Percentiles rank a stretch among this genome's conserved stretches.
Conservation (phyloP, 1,284 basidiomycete genomes). For the Melampsora americana region DNA sequence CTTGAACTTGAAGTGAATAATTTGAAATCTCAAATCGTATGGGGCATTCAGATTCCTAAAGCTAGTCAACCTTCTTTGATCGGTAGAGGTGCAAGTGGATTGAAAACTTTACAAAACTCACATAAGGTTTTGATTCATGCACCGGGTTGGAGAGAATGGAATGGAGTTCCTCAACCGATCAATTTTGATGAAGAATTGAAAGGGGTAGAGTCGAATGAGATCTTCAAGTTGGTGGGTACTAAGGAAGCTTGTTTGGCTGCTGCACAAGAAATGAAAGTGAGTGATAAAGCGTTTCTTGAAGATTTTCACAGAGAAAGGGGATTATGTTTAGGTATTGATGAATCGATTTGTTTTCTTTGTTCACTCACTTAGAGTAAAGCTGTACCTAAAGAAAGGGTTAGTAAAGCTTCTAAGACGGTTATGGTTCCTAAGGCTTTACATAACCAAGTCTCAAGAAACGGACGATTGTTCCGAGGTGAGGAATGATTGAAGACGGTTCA, state of each 20-base stretch:
- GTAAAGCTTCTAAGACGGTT: neutral
- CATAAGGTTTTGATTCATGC: conserved; percentile 82
- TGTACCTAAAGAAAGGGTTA: conserved; percentile 5
- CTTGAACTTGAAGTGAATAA: conserved; percentile 70
- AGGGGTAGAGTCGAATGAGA: conserved; percentile 66
- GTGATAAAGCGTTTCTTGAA: neutral
- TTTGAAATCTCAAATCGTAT: conserved; percentile 75
- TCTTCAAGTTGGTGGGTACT: conserved; percentile 83
- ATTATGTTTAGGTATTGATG: neutral
- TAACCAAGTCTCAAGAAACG: conserved; percentile 15
- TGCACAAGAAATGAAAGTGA: conserved; percentile 70
- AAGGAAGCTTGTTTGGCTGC: conserved; percentile 72
- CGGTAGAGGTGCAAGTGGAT: conserved; percentile 82
- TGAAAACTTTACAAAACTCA: conserved; percentile 80
- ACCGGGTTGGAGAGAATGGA: conserved; percentile 88
- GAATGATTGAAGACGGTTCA: neutral
- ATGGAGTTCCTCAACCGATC: conserved; percentile 68
- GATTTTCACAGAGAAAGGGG: neutral
- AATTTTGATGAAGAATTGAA: conserved; percentile 67
- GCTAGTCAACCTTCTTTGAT: conserved; percentile 81
- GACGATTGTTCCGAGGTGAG: conserved; percentile 26
- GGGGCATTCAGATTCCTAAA: conserved; percentile 79
- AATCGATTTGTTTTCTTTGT: neutral
- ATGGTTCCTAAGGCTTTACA: conserved; percentile 29
- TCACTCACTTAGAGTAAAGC: neutral